Percentiles rank a stretch among this genome's conserved stretches.
These are phyloP conservation scores for Patellaria atrata DNA, from an alignment of 495 filamentous ascomycete genomes.

Conservation along the genomic window DNA sequence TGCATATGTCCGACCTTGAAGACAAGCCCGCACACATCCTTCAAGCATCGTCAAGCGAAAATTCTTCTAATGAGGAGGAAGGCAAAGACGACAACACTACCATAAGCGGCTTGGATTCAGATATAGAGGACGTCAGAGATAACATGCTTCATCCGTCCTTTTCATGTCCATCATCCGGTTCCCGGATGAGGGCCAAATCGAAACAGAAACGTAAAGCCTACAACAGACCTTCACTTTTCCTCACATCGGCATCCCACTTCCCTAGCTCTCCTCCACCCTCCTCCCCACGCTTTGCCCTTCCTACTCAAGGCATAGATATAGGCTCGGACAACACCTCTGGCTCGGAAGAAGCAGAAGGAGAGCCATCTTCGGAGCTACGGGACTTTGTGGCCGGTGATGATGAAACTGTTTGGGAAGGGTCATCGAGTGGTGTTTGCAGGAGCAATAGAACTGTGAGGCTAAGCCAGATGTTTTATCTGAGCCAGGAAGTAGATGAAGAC, in stretches of 20 bases:
- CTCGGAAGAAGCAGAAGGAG: conserved; percentile 1
- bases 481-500: conserved; percentile 1
- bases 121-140: conserved; percentile 1
- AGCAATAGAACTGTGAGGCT: too few species aligned
- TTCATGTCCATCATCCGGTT: background rate
- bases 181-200: conserved; percentile 5
- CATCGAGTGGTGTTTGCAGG: background rate
- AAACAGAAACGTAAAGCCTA: conserved; percentile 1
- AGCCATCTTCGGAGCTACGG: conserved; percentile 1
- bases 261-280: conserved; percentile 16
- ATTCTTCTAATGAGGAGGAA: conserved; percentile 1
- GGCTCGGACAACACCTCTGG: conserved; percentile 14
- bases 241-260: conserved; percentile 5
- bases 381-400: conserved; percentile 3
- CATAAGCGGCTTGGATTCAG: background rate
- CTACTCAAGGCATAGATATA: conserved; percentile 12
- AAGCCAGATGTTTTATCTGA: conserved; percentile 1
- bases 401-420: background rate
- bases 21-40: background rate
- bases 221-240: conserved; percentile 2
- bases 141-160: background rate
- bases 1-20: conserved; percentile 6
- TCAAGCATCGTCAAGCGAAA: conserved; percentile 9
- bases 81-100: background rate
- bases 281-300: conserved; percentile 13